Evolutionary conservation across 805 yeast genomes (phyloP), one percentile per base, ranked within the genome.

Genomic region (Starmerella riodocensis): DNA sequence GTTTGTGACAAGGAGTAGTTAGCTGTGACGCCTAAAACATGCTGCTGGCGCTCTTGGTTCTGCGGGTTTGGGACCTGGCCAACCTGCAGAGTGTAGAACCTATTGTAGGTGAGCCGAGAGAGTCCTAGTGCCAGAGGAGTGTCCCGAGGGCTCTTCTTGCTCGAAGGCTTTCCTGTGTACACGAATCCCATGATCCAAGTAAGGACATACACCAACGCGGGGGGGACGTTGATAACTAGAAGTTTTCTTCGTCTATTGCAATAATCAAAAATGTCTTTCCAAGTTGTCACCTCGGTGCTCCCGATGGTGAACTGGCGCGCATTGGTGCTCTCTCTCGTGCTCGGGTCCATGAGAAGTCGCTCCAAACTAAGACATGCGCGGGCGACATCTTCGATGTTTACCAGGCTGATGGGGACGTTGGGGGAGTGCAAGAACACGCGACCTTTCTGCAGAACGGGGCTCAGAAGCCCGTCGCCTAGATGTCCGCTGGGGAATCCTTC

Each of bases 361-460:
- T 53, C 58, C 11, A 51, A 42, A 56, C 68, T 49, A 59, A 72
- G 20, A 65, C 69, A 47, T 56, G 69, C 39, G 63, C 71, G 39
- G 56, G 66, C 56, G 43, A 55, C 48, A 34, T 55, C 60, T 41
- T 55, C 60, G 6, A 55, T 58, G 26, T 55, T 52, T 53, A 64
- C 40, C 50, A 55, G 24, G 4, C 51, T 34, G 14, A 55, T 29
- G 3, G 58, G 58, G 9, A 47, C 45, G 16, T 40, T 36, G 37
- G 47, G 35, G 12, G 53, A 47, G 37, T 53, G 58, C 19, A 46
- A 29, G 7, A 49, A 36, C 16, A 47, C 53, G 12, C 45, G 41
- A 21, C 40, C 38, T 18, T 41, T 36, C 19, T 28, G 30, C n/a
- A 55, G 29, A 3, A 50, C 43, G 2, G 55, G 54, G 6, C 50